Base-by-base conservation (phyloP, 106 monocot genomes). In the Allium fistulosum region DNA sequence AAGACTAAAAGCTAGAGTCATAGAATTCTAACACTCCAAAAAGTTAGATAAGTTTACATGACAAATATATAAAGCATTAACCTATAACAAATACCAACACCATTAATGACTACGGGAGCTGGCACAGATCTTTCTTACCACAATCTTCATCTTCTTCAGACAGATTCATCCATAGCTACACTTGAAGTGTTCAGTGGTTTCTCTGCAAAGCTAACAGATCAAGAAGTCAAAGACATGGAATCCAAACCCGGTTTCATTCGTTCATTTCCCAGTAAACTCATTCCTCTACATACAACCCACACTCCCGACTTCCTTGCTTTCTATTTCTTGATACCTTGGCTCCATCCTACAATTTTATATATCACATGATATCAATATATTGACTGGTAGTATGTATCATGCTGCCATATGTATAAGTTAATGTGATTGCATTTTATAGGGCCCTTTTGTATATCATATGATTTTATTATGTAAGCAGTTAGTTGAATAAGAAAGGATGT, bases 261-360 rank as follows among this genome's bases (percentile, higher is more conserved):
- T 3, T 61, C 76, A 9, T 61, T 26, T 46, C 62, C 61, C 9
- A 53, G 69, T 46, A 6, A 10, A 45, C 12, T 45, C 2, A 2
- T 63, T 4, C 53, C 46, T 9, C 76, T 69, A 10, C 76, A 17
- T 49, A 76, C 76, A 51, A 76, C 76, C 1, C 63, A 70, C 69
- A 76, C 69, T 7, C 76, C 76, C 0, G 53, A 61, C 26, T 46
- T 76, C 48, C 56, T 76, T 11, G 69, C n/a, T n/a, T n/a, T n/a
- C n/a, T n/a, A n/a, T n/a, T n/a, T n/a, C n/a, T n/a, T n/a, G n/a
- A n/a, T n/a, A n/a, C n/a, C n/a, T n/a, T n/a, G n/a, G n/a, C n/a
- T n/a, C n/a, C n/a, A n/a, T n/a, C n/a, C 93, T 93, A 74, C 47
- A 47, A 6, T 1, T 52, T 8, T 52, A 52, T 7, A 52, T 8